These are phyloP conservation scores for Eucalyptus pauciflora DNA, from an alignment of 345 rosid genomes.

Conservation along the genomic window DNA sequence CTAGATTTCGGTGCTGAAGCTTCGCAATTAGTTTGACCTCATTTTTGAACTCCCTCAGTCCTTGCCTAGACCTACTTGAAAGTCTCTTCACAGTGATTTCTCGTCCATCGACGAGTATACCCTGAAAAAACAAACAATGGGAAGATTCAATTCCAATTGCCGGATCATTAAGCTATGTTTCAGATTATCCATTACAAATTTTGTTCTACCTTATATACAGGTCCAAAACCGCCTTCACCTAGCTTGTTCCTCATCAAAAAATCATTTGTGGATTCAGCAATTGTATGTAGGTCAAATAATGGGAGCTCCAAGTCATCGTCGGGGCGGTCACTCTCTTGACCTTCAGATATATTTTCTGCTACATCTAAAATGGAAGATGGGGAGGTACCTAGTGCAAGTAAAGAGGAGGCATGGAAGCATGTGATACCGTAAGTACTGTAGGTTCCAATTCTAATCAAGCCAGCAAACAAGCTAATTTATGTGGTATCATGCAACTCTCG, in stretches of 20 bases:
- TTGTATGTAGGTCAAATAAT: not conserved
- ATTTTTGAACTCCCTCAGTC: not conserved
- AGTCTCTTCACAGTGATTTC: conserved; percentile 13
- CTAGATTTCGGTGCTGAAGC: not conserved
- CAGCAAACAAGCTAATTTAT: not conserved
- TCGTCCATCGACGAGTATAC: not conserved
- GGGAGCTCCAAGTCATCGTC: not conserved
- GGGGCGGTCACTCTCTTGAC: not conserved
- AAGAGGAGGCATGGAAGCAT: not conserved
- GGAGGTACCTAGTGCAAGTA: not conserved
- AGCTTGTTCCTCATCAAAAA: conserved; percentile 12
- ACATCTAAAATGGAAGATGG: not conserved
- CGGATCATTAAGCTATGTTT: not conserved
- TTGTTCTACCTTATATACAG: not conserved
- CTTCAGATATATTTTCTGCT: not conserved
- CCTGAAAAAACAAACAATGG: not conserved
- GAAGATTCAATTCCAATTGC: not conserved
- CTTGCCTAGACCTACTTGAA: not conserved
- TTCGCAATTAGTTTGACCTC: not conserved
- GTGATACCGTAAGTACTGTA: not conserved
- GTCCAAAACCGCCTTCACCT: conserved; percentile 27
- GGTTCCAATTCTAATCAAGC: not conserved
- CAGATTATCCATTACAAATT: not conserved
- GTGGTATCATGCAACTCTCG: not conserved
- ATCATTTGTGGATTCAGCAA: conserved; percentile 2